Evolutionary conservation across 164 flowering plant genomes (phyloP), one percentile per base, ranked within the genome.

Genomic region (Vitis amurensis): DNA sequence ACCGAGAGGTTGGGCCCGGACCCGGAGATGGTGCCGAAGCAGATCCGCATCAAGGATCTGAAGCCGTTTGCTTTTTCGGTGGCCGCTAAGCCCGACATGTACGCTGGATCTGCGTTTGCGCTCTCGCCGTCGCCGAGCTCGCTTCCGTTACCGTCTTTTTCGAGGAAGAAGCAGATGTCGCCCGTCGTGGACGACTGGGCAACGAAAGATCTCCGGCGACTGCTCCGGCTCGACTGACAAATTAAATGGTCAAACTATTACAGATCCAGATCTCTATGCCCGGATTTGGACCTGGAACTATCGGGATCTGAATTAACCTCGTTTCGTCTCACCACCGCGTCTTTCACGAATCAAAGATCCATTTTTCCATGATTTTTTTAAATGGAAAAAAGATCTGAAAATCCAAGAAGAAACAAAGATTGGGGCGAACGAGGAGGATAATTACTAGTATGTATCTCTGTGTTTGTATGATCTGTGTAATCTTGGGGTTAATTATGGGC

Each of bases 111-210:
- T 51, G 83, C 78, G 10, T 84, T 72, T 44, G 56, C 76, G 14
- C 19, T 76, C 27, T 84, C 87, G 9, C 85, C 87, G 55, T 73
- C 70, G 70, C 87, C 87, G 23, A 80, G 82, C 55, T 70, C 83
- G 8, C 79, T 84, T 11, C 87, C 83, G 0, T 44, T 84, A 37
- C 87, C 87, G n/a, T 83, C 87, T 19, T 79, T 84, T 63, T 74
- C 72, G 19, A 80, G 63, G 76, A 84, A 72, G 80, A 74, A 72
- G 52, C 74, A 69, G 68, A 61, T 64, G 2, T 48, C 63, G 50
- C 51, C 23, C 11, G 30, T 59, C 29, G 61, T 81, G 14, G 85
- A 77, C 57, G 84, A 82, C 67, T 82, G 79, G 10, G 87, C 87
- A 9, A 82, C 87, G 19, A 67, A 76, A 59, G 80, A 84, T 44